Evolutionary conservation across 768 basidiomycete genomes (phyloP), one percentile per base, ranked within the genome.

Genomic region (Leucocoprinus sp.): DNA sequence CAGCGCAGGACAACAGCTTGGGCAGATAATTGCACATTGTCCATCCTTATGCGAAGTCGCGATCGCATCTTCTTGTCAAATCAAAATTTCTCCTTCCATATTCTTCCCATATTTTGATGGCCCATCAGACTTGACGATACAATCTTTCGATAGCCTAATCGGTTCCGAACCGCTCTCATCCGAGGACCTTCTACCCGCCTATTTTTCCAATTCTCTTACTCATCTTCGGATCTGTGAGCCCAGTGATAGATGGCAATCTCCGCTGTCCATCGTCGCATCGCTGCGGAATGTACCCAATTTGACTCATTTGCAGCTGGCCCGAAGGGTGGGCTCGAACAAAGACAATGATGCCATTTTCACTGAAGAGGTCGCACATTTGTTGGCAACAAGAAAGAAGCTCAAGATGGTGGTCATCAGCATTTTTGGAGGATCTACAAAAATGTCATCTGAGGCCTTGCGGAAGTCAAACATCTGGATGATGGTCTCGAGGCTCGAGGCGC

Each of bases 171-270:
- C 42, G 31, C 35, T 37, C 23, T 39, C n/a, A 28, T 45, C 44
- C 44, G 19, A 19, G 7, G 12, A 17, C 19, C 36, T 37, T 43
- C 42, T 51, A 15, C 49, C 50, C 9, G 37, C 17, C 24, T 53
- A 53, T 45, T 42, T 52, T 19, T 58, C 55, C 5, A 43, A 51
- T 40, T 52, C 60, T 33, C 49, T 69, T 34, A 64, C 65, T 2
- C 64, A 64, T 50, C 61, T 71, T 3, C 62, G 66, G 7, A 57
- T 71, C 45, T 64, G 64, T 29, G 67, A 70, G 50, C 68, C 68
- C 1, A 54, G 62, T 24, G 59, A 62, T 40, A 50, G 51, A 9
- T 69, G 67, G 67, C 50, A 57, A 33, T 61, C 64, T 4, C 70
- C 67, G 1, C 52, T 52, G 21, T 51, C 58, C 17, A 64, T 67